A percentile compares a stretch with the other conserved stretches of the same genome.
phyloP scores from a whole-genome alignment of 2,329 filamentous ascomycete genomes.

The Seiridium unicorne region DNA sequence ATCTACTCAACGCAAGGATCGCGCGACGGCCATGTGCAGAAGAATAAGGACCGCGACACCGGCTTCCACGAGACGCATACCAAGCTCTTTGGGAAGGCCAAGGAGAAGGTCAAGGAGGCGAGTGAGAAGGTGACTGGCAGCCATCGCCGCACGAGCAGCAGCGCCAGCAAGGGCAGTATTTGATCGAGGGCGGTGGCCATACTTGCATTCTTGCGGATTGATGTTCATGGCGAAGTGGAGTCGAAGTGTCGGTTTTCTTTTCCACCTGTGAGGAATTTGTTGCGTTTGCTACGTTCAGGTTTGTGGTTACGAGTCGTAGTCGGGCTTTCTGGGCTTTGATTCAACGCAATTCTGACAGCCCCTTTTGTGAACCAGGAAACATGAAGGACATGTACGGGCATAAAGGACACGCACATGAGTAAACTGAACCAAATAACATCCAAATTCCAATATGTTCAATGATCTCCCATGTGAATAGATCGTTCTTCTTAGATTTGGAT shows the following conservation, averaged over 20 bases:
- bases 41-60: slow-evolving; percentile 49
- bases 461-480: too few species aligned
- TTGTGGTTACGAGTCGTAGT: too few species aligned
- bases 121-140: background rate
- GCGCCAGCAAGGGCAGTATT: background rate
- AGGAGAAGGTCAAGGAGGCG: slow-evolving; percentile 29
- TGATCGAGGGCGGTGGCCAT: background rate
- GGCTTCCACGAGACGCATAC: slow-evolving; percentile 61
- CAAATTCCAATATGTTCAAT: too few species aligned
- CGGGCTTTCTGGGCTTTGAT: background rate
- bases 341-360: background rate
- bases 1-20: slow-evolving; percentile 66
- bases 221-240: background rate
- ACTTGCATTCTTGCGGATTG: background rate
- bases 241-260: background rate
- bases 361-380: too few species aligned
- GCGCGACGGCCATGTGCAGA: slow-evolving; percentile 63
- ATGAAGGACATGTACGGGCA: too few species aligned
- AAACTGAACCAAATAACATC: too few species aligned
- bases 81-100: slow-evolving; percentile 43
- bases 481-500: too few species aligned
- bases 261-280: background rate
- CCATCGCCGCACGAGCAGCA: slow-evolving; percentile 11
- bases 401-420: too few species aligned
- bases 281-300: too few species aligned